Percentiles rank a stretch among this genome's conserved stretches.
Evolutionary conservation across 345 rosid species (phyloP).

Genomic region (Eucalyptus marginata): DNA sequence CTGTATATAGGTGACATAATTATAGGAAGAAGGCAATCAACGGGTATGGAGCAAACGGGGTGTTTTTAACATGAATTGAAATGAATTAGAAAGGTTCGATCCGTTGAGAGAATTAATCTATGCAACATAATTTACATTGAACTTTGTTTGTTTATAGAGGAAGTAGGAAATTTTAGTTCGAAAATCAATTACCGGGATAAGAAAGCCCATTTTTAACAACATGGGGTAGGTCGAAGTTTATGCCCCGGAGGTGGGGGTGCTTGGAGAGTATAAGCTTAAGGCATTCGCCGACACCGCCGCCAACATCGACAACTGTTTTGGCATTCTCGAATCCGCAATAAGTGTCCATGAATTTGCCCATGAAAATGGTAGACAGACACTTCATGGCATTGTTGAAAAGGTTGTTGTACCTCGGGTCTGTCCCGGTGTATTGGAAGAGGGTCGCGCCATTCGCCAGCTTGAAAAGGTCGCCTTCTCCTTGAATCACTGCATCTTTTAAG

Average conservation of each 20-base stretch:
- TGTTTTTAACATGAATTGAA: background rate
- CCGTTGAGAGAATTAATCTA: background rate
- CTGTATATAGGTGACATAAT: background rate
- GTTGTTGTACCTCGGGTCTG: conserved; percentile 6
- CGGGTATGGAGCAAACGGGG: background rate
- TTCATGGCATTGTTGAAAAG: conserved; percentile 8
- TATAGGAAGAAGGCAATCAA: background rate
- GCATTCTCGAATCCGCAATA: conserved; percentile 9
- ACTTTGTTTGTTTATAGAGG: background rate
- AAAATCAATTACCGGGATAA: conserved; percentile 4
- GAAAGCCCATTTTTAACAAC: conserved; percentile 10
- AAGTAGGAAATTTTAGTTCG: background rate
- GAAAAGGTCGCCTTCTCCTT: conserved; percentile 12
- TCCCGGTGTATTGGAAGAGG: conserved; percentile 3
- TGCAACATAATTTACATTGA: background rate
- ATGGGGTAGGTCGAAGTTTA: conserved; percentile 17
- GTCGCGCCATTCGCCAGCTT: background rate
- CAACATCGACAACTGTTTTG: conserved; percentile 11
- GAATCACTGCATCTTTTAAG: conserved; percentile 13
- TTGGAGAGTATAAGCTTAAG: background rate
- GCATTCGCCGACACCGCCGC: conserved; percentile 13
- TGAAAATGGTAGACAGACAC: background rate
- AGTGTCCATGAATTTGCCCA: conserved; percentile 3
- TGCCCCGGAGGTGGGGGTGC: conserved; percentile 9
- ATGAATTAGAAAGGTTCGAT: background rate